Evolutionary conservation across 768 basidiomycete species (phyloP).

Genomic region (Rickenella mellea): DNA sequence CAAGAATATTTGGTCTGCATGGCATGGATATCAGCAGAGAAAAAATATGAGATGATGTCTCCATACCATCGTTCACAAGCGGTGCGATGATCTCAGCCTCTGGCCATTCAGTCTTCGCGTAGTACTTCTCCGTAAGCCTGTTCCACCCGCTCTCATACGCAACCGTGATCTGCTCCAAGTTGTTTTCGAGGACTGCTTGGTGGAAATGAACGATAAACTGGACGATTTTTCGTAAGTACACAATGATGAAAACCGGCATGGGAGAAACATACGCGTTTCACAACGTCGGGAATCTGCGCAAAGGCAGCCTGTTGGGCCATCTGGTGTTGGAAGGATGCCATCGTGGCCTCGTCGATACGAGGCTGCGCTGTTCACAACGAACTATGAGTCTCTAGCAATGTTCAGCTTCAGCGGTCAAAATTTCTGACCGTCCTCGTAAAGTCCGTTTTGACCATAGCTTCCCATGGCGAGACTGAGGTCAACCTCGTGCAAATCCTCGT

Average conservation of each 20-base stretch:
- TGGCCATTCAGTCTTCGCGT: slow-evolving; percentile 91
- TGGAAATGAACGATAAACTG: slow-evolving; percentile 95
- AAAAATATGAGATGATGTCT: not conserved
- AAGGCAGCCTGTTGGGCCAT: slow-evolving; percentile 79
- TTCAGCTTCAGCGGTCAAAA: not conserved
- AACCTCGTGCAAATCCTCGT: slow-evolving; percentile 64
- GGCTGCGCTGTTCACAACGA: slow-evolving; percentile 30
- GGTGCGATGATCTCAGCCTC: slow-evolving; percentile 94
- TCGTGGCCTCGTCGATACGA: slow-evolving; percentile 60
- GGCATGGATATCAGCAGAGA: slow-evolving; percentile 1
- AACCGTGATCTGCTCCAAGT: slow-evolving; percentile 80
- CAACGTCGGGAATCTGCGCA: slow-evolving; percentile 77
- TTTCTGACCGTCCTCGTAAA: slow-evolving; percentile 55
- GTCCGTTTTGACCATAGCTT: slow-evolving; percentile 57
- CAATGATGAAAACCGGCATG: not conserved
- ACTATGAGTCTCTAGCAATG: not conserved
- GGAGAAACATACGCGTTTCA: slow-evolving; percentile 60
- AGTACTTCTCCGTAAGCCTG: slow-evolving; percentile 92
- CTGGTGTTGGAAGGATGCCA: slow-evolving; percentile 71
- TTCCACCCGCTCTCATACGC: slow-evolving; percentile 99
- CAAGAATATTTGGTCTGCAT: slow-evolving; percentile 82
- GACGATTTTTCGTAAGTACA: slow-evolving; percentile 6
- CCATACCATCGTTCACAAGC: slow-evolving; percentile 82
- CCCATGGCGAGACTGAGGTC: slow-evolving; percentile 62
- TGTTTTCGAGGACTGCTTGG: slow-evolving; percentile 85